Base-by-base conservation (phyloP, 1,139 yeast species). In the Candida gigantensis region DNA sequence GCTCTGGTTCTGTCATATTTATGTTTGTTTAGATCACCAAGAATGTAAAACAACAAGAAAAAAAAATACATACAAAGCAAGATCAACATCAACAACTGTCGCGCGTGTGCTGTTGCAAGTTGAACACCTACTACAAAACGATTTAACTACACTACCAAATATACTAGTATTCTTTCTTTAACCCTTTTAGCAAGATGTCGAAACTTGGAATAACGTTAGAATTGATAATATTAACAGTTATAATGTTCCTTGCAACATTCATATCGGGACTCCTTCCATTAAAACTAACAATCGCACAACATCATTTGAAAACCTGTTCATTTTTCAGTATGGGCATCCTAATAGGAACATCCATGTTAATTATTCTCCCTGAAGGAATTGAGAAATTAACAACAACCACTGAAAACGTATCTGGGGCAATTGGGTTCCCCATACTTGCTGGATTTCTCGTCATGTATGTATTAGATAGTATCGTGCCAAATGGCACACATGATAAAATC, bases 281-380 rank as follows among this genome's bases (percentile, higher is more conserved):
- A 21, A 53, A 50, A 31, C 24, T 58, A 2, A 49, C 51, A 19
- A 36, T 44, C 14, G 36, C 40, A 27, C 50, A 41, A 25, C 24
- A 12, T 7, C 19, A 31, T 18, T 40, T 50, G 36, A 53, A 48
- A 32, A 41, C 39, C 30, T 51, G 43, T 12, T 73, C 85, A 2
- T 58, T 73, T 9, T 61, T 81, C 36, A 80, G 85, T 41, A 70
- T 74, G 50, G 92, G 92, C 0, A 62, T 84, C 17, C 65, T 84
- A 33, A 62, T 82, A 4, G 82, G 88, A 3, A 77, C 89, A 0
- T 72, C 85, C 1, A 55, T 82, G 37, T 68, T 79, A n/a, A 67
- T 84, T 15, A 78, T 83, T 16, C 68, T 84, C 13, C 92, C 92
- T 0, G 92, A 84, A 55, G 89, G 89, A 5, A 64, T 79, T 24